Evolutionary conservation across 1,139 yeast genomes (phyloP).

Genomic region (Yamadazyma dendronema): DNA sequence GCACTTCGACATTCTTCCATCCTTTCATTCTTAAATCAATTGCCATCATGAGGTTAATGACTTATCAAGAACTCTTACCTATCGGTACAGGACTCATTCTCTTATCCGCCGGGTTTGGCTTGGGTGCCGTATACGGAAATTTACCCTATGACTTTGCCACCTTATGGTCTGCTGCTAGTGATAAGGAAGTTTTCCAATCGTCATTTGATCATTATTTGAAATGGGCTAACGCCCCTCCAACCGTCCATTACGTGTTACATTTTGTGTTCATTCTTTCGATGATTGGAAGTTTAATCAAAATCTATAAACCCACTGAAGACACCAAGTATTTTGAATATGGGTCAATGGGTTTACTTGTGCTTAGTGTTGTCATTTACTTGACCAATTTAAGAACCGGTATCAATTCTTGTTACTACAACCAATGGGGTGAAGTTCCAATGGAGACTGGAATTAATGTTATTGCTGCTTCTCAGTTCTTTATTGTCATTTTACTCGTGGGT

Average conservation of each 20-base stretch:
- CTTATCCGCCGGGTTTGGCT: constrained; percentile 62
- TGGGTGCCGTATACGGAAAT: constrained; percentile 77
- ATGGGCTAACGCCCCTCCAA: constrained; percentile 65
- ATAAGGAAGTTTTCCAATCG: constrained; percentile 51
- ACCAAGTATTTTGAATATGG: constrained; percentile 89
- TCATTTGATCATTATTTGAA: constrained; percentile 72
- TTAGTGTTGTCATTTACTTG: constrained; percentile 73
- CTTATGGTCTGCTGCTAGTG: constrained; percentile 59
- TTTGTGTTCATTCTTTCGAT: constrained; percentile 60
- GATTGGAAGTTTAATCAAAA: constrained; percentile 70
- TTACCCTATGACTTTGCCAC: constrained; percentile 80
- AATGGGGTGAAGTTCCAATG: constrained; percentile 93
- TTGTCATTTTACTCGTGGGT: constrained; percentile 70
- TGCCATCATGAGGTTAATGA: constrained; percentile 19
- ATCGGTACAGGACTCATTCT: constrained; percentile 48
- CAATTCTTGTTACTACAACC: constrained; percentile 62
- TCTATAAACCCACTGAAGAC: constrained; percentile 83
- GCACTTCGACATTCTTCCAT: too few relatives aligned
- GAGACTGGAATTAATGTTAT: constrained; percentile 85
- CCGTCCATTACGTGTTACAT: constrained; percentile 62
- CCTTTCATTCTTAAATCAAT: too few relatives aligned
- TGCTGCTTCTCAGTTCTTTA: constrained; percentile 84
- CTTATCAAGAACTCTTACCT: constrained; percentile 49
- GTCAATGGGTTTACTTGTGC: constrained; percentile 66
- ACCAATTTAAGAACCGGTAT: constrained; percentile 86